Base-by-base conservation (phyloP, 768 basidiomycete species). In the Pleurotus giganteus region DNA sequence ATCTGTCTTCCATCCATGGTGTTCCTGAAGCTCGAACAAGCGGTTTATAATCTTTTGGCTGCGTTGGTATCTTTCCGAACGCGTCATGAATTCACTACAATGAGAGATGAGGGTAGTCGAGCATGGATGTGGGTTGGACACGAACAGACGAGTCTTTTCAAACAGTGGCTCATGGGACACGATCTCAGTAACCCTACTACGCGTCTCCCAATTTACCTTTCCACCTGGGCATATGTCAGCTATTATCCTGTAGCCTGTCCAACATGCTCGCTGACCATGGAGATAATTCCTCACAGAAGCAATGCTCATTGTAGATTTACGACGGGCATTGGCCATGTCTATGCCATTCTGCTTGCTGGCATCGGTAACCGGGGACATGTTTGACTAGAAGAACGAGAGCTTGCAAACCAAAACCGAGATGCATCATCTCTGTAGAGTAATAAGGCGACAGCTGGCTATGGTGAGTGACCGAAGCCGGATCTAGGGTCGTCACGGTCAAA, bases 91-190 rank as follows among this genome's bases (percentile, higher is more conserved):
- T 3, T 80, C 72, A 53, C 86, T 86, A 17, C 28, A 57, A 47
- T 4, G 36, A 27, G 19, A 49, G 45, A 11, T 50, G 21, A 21
- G 19, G 21, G 45, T 21, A 53, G 17, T 31, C 23, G 29, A 34
- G 26, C 50, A 23, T 23, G 21, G 3, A 13, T 11, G 7, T 6
- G 28, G 32, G 3, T 24, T 9, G 27, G 11, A n/a, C 8, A 49
- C 61, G 51, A 53, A 85, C 86, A 79, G 78, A 27, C 70, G 61
- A 0, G 77, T 71, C 63, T 86, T 87, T 64, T 85, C 79, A 51
- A 89, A 88, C 12, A 74, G 65, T 0, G 81, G 76, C 53, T 89
- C 88, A 6, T 69, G 69, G 31, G 77, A 68, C 44, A 90, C 62
- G 8, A 84, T 58, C 1, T 64, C 55, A 9, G 80, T 71, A 1